phyloP scores from a whole-genome alignment of 305 asterid genomes.

The Fraxinus floribunda region DNA sequence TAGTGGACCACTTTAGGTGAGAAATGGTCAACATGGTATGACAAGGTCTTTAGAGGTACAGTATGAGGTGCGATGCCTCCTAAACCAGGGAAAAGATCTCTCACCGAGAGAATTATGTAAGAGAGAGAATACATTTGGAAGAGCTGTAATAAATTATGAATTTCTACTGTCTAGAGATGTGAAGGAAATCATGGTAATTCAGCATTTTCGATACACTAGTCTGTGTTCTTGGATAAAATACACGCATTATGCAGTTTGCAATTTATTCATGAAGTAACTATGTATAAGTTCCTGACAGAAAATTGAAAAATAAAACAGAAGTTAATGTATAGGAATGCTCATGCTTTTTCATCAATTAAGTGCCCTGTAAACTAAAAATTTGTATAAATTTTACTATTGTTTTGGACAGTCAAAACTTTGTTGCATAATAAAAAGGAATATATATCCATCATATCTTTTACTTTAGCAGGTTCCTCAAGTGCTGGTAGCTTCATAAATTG shows the following conservation, averaged over 20 bases:
- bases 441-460: not conserved
- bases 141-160: not conserved
- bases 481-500: not conserved
- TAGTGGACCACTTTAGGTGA: no score
- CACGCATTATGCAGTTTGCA: not conserved
- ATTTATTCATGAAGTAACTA: not conserved
- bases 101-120: not conserved
- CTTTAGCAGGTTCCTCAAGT: not conserved
- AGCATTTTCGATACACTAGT: not conserved
- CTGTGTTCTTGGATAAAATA: not conserved
- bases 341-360: not conserved
- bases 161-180: not conserved
- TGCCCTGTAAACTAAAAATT: not conserved
- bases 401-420: not conserved
- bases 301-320: not conserved
- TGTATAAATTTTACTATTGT: not conserved
- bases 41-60: not conserved
- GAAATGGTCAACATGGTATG: not conserved
- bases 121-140: not conserved
- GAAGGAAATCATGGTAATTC: not conserved
- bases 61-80: not conserved
- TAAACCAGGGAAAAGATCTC: not conserved
- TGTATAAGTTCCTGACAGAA: not conserved
- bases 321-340: not conserved
- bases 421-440: not conserved